Evolutionary conservation across 805 yeast genomes (phyloP).

Genomic region (Myxozyma melibiosi): DNA sequence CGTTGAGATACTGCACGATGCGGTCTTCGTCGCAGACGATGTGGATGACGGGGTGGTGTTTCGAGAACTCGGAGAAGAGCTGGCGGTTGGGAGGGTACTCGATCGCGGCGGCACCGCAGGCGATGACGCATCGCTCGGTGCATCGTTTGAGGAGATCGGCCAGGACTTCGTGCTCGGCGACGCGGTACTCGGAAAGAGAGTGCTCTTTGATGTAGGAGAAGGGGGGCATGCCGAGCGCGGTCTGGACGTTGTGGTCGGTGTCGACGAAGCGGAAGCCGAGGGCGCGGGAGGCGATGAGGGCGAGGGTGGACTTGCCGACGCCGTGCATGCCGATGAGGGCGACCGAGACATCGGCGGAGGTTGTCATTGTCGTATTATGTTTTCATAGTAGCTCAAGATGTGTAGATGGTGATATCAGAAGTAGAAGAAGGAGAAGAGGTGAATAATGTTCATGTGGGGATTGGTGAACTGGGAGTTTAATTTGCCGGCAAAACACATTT

Average conservation of each 20-base stretch:
- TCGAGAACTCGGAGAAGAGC: constrained; percentile 55
- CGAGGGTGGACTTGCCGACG: constrained; percentile 88
- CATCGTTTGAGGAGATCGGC: constrained; percentile 50
- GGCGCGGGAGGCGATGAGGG: constrained; percentile 71
- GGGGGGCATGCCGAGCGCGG: constrained; percentile 47
- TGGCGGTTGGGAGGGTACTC: constrained; percentile 71
- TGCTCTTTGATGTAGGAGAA: constrained; percentile 55
- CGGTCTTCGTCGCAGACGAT: constrained; percentile 83
- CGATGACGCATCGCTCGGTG: constrained; percentile 63
- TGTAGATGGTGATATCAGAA: too few relatives aligned
- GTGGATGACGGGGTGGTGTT: constrained; percentile 83
- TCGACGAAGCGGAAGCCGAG: constrained; percentile 73
- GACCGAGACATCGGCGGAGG: constrained; percentile 8
- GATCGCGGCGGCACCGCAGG: constrained; percentile 92
- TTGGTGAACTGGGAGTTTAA: too few relatives aligned
- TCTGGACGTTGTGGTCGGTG: constrained; percentile 71
- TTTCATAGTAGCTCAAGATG: too few relatives aligned
- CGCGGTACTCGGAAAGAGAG: constrained; percentile 89
- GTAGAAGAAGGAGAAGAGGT: too few relatives aligned
- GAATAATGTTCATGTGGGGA: too few relatives aligned
- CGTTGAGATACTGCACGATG: constrained; percentile 69
- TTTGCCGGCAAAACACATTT: too few relatives aligned
- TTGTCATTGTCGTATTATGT: background rate
- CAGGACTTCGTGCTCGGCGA: constrained; percentile 60
- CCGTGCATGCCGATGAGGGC: constrained; percentile 89